These are phyloP conservation scores for Puccinia sorghi DNA, from an alignment of 1,284 basidiomycete genomes.

Conservation along the genomic window DNA sequence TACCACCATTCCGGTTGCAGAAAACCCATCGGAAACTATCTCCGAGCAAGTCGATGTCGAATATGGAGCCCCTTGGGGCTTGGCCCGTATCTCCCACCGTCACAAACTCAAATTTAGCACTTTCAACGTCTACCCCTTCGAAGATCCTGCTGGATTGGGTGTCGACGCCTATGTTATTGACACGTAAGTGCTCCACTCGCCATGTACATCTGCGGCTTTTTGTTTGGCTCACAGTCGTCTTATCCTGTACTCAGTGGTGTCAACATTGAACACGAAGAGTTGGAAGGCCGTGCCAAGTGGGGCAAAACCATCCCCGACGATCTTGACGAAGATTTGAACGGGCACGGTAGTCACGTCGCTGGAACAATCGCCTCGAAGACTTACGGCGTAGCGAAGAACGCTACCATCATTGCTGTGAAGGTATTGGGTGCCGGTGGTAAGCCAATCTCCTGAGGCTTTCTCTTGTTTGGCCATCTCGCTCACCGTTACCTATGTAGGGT, in stretches of 20 bases:
- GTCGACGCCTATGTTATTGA: constrained; percentile 76
- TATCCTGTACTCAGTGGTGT: constrained; percentile 75
- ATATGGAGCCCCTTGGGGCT: constrained; percentile 65
- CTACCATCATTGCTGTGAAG: constrained; percentile 92
- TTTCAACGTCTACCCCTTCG: constrained; percentile 82
- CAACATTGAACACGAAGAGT: constrained; percentile 81
- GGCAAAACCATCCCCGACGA: constrained; percentile 83
- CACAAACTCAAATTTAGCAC: constrained; percentile 74
- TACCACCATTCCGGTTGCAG: constrained; percentile 26
- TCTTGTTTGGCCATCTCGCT: background rate
- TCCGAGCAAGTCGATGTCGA: constrained; percentile 46
- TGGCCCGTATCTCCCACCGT: constrained; percentile 92
- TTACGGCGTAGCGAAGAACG: constrained; percentile 94
- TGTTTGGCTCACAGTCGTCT: background rate
- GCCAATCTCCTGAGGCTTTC: background rate
- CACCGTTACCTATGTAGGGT: constrained; percentile 67
- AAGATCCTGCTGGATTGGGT: constrained; percentile 76
- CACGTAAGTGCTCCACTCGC: constrained; percentile 56
- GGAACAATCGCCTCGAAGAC: constrained; percentile 67
- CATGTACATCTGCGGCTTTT: background rate
- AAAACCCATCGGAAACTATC: constrained; percentile 10
- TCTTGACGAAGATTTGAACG: constrained; percentile 70
- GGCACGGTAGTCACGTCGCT: constrained; percentile 76
- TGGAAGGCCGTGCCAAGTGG: constrained; percentile 81
- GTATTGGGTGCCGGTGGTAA: constrained; percentile 69